These are phyloP conservation scores for Nicotiana benthamiana DNA, from an alignment of 257 asterid species.

Conservation along the genomic window DNA sequence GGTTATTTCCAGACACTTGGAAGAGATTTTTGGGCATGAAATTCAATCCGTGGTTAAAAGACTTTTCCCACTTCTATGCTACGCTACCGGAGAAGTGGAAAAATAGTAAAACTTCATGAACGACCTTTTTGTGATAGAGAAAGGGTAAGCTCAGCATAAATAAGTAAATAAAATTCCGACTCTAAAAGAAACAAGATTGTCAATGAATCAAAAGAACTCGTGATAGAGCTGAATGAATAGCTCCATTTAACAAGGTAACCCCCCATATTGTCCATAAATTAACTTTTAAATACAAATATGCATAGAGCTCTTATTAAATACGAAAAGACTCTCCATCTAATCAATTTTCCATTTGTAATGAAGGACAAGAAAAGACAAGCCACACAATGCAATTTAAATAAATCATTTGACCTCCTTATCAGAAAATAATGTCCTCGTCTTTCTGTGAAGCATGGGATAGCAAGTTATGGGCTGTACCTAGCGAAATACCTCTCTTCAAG, in stretches of 20 bases:
- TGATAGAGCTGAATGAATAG: neutral
- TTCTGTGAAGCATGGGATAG: constrained; percentile 20
- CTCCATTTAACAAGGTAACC: neutral
- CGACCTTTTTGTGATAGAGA: neutral
- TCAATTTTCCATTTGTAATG: neutral
- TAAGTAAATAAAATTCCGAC: neutral
- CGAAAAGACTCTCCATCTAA: neutral
- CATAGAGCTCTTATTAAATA: neutral
- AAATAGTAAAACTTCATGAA: neutral
- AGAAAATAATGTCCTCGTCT: constrained; percentile 38
- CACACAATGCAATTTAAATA: neutral
- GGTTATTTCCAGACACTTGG: neutral
- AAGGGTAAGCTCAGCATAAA: neutral
- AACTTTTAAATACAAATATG: neutral
- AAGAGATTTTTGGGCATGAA: too few species aligned
- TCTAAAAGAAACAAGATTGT: neutral
- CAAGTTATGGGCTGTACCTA: constrained; percentile 19
- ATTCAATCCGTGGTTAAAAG: too few species aligned
- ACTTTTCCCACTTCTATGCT: too few species aligned
- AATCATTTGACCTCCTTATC: constrained; percentile 10
- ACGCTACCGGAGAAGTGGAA: neutral
- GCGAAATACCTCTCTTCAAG: constrained; percentile 28
- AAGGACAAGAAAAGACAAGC: neutral
- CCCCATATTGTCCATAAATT: neutral
- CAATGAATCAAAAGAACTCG: neutral